Conservation (phyloP, 1,284 basidiomycete species). For the Mrakiaceae sp. region DNA sequence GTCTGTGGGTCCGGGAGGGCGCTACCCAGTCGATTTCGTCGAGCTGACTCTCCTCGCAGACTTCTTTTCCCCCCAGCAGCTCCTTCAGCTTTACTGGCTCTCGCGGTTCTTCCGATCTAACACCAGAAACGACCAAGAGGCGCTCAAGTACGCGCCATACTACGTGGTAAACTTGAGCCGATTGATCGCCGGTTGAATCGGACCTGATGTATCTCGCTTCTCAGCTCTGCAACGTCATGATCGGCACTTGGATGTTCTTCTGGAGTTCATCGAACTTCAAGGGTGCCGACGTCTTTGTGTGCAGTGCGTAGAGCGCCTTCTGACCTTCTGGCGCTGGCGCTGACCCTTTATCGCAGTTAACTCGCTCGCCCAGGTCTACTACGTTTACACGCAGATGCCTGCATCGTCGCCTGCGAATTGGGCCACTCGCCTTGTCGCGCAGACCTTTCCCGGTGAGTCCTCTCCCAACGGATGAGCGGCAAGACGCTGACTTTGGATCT, state of each 20-base stretch:
- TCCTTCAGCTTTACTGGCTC: slow-evolving; percentile 28
- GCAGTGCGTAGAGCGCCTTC: neutral
- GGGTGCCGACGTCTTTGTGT: slow-evolving; percentile 25
- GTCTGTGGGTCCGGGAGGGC: neutral
- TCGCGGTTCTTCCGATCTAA: slow-evolving; percentile 24
- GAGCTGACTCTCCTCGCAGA: slow-evolving; percentile 17
- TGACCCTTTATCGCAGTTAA: too few species aligned
- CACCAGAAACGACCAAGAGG: slow-evolving; percentile 22
- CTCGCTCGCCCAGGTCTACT: slow-evolving; percentile 25
- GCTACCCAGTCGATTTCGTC: too few species aligned
- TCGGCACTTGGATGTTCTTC: slow-evolving; percentile 25
- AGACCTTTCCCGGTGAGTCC: neutral
- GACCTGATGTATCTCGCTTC: neutral
- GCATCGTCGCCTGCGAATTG: neutral
- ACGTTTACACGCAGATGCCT: slow-evolving; percentile 21
- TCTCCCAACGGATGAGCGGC: too few species aligned
- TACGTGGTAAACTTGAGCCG: slow-evolving; percentile 21
- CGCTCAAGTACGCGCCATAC: slow-evolving; percentile 24
- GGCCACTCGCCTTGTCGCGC: neutral
- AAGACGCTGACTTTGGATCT: too few species aligned
- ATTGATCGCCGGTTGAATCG: too few species aligned
- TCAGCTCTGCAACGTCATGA: slow-evolving; percentile 18
- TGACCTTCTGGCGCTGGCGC: too few species aligned
- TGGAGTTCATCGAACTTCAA: slow-evolving; percentile 28
- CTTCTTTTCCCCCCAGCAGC: slow-evolving; percentile 29